phyloP scores from a whole-genome alignment of 1,284 basidiomycete species.

The Rhodotorula sp. region DNA sequence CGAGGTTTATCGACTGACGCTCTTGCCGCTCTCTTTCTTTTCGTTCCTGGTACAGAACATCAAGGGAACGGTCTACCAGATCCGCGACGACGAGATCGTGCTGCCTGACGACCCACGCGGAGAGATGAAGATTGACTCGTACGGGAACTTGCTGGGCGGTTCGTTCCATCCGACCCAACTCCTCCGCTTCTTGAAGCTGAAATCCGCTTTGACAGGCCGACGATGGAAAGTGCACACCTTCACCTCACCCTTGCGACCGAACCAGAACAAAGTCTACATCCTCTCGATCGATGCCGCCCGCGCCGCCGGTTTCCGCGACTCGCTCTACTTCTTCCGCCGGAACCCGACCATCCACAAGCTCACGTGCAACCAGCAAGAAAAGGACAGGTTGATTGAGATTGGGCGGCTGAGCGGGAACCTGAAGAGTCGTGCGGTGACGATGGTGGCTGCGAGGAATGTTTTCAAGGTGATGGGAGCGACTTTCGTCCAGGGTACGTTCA shows the following conservation, averaged over 20 bases:
- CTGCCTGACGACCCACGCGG: constrained; percentile 81
- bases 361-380: constrained; percentile 78
- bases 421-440: constrained; percentile 84
- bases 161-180: background rate
- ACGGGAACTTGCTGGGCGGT: constrained; percentile 81
- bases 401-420: constrained; percentile 85
- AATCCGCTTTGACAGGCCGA: constrained; percentile 58
- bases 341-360: constrained; percentile 87
- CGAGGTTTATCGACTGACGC: background rate
- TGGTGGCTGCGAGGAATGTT: constrained; percentile 86
- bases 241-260: constrained; percentile 66
- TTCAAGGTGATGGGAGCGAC: constrained; percentile 93
- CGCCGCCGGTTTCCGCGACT: constrained; percentile 92
- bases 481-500: constrained; percentile 69
- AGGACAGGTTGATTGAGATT: constrained; percentile 82
- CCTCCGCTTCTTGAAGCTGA: background rate
- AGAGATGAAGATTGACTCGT: constrained; percentile 82
- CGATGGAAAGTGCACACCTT: constrained; percentile 87
- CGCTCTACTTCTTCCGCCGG: constrained; percentile 91
- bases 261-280: constrained; percentile 84
- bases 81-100: constrained; percentile 84
- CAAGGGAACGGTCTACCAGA: constrained; percentile 69
- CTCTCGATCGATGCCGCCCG: constrained; percentile 96
- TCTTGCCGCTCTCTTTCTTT: background rate
- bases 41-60: constrained; percentile 52